phyloP scores from a whole-genome alignment of 768 basidiomycete species.

The Mycena filopes region DNA sequence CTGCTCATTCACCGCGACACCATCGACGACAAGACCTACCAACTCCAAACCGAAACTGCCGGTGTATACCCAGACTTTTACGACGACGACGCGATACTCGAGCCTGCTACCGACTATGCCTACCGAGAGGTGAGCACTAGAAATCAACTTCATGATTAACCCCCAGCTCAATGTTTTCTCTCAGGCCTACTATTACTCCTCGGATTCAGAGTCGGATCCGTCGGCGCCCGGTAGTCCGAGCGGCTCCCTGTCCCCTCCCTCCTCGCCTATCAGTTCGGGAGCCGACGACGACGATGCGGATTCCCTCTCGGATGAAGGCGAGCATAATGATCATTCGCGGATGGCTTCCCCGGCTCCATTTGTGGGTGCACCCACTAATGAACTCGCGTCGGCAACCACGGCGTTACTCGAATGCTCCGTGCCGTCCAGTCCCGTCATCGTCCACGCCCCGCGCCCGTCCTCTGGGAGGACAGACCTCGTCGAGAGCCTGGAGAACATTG shows the following conservation, averaged over 20 bases:
- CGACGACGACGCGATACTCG: not conserved
- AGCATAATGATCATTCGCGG: not conserved
- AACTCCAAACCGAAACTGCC: slow-evolving; percentile 1
- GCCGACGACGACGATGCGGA: slow-evolving; percentile 3
- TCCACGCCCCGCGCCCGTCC: slow-evolving; percentile 12
- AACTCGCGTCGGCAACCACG: not conserved
- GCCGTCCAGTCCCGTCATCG: not conserved
- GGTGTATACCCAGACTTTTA: not conserved
- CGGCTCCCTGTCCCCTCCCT: slow-evolving; percentile 14
- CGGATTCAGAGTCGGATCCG: slow-evolving; percentile 17
- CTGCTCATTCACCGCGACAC: not conserved
- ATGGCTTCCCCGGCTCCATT: not conserved
- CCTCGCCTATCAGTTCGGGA: slow-evolving; percentile 13
- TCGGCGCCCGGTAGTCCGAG: slow-evolving; percentile 17
- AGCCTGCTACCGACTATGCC: not conserved
- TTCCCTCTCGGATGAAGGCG: not conserved
- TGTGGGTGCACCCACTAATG: not conserved
- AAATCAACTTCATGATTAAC: not conserved
- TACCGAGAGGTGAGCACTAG: not conserved
- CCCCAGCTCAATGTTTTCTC: not conserved
- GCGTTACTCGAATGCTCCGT: not conserved
- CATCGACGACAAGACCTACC: not conserved
- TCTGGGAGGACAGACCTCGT: not conserved
- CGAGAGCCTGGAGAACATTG: not conserved
- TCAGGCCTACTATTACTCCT: slow-evolving; percentile 11